Base-by-base conservation (phyloP, 192 early-diverging fungal species). In the Coemansia asiatica region DNA sequence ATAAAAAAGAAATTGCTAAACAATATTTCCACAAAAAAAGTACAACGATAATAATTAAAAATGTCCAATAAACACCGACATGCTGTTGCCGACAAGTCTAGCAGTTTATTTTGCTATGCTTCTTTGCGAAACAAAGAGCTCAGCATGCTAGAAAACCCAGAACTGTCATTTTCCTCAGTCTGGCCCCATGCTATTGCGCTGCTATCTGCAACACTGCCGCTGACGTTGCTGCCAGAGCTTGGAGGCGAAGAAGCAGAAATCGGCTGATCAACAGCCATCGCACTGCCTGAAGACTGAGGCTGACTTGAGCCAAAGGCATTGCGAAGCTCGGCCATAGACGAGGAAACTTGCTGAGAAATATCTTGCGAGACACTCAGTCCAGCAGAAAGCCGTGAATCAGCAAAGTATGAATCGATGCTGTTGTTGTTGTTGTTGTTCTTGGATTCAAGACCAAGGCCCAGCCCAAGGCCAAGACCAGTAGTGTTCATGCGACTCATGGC, bases 271-370 rank as follows among this genome's bases (percentile, higher is more conserved):
- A 66, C 12, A 0, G 55, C 53, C 65, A 64, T 67, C 7, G 56
- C 26, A 0, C 44, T 60, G 12, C 64, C n/a, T 4, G 75, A 35
- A 8, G 73, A 51, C 27, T 25, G 36, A 15, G 56, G 40, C n/a
- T 56, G 53, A 47, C 27, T 28, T n/a, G 38, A 44, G 54, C 66
- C 63, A 33, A 68, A 68, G 4, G 59, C 54, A 21, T 56, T 18
- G 9, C 53, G 31, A 19, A 77, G 69, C 6, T 68, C 31, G 46
- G 62, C 66, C 47, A 77, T 27, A 25, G 69, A 67, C 23, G 66
- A 33, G 0, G 66, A 27, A 31, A 70, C 74, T 19, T 67, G 74
- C 36, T 46, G 64, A 21, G 46, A 53, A 16, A 70, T 54, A 8
- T 64, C 66, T 10, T 54, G 56, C 16, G 73, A 12, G 2, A 56